Evolutionary conservation across 106 monocot genomes (phyloP).

Genomic region (Dendrobium chrysotoxum): DNA sequence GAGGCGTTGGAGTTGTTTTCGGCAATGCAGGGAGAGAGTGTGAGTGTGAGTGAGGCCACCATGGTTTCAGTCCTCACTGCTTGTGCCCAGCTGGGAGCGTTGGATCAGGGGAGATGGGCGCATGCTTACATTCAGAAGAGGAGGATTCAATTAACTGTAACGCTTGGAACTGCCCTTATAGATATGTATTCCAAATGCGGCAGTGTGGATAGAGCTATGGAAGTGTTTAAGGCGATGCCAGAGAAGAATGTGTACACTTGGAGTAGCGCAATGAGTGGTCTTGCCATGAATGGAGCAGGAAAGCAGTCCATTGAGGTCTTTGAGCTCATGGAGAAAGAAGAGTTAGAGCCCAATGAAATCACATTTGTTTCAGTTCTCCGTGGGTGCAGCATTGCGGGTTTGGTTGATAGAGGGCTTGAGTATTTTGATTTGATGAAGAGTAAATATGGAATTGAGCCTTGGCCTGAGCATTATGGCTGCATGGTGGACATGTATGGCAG

Average conservation of each 20-base stretch:
- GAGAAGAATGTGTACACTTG: slow-evolving; percentile 77
- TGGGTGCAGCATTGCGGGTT: slow-evolving; percentile 47
- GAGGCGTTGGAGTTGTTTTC: slow-evolving; percentile 48
- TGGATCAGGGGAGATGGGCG: slow-evolving; percentile 67
- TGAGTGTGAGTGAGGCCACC: slow-evolving; percentile 44
- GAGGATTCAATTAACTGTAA: slow-evolving; percentile 33
- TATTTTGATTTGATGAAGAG: slow-evolving; percentile 42
- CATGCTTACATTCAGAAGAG: slow-evolving; percentile 41
- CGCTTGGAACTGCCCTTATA: slow-evolving; percentile 59
- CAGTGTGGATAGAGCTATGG: slow-evolving; percentile 37
- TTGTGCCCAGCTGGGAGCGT: slow-evolving; percentile 58
- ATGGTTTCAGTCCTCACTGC: slow-evolving; percentile 69
- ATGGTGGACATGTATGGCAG: slow-evolving; percentile 73
- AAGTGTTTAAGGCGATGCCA: slow-evolving; percentile 55
- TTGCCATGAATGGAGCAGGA: slow-evolving; percentile 68
- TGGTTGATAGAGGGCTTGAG: slow-evolving; percentile 37
- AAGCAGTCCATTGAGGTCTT: slow-evolving; percentile 45
- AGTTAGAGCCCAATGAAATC: slow-evolving; percentile 44
- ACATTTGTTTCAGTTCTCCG: slow-evolving; percentile 59
- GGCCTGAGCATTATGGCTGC: slow-evolving; percentile 66
- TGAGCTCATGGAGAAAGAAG: slow-evolving; percentile 32
- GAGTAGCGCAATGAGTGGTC: slow-evolving; percentile 58
- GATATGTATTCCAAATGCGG: slow-evolving; percentile 94
- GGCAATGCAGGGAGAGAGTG: slow-evolving; percentile 42
- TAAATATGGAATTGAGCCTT: slow-evolving; percentile 37